Conservation (phyloP, 495 filamentous ascomycete species). For the Penicillium desertorum region DNA sequence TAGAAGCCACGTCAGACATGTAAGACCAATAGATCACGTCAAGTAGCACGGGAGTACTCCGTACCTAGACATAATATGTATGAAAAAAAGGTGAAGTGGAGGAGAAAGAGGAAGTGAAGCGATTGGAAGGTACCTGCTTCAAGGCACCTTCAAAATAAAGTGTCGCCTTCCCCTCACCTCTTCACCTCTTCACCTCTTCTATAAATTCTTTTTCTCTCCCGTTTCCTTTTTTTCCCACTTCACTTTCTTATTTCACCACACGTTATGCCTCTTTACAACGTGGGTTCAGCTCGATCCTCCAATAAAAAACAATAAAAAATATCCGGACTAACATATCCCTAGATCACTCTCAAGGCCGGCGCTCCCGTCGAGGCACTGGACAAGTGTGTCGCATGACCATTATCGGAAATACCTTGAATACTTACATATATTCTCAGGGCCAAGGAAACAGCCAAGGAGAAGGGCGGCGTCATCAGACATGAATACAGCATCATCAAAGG, state of each 20-base stretch:
- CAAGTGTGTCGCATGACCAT: slow-evolving; percentile 46
- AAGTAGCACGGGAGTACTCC: not conserved
- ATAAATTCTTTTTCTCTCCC: slow-evolving; percentile 10
- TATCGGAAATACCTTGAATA: not conserved
- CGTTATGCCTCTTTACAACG: slow-evolving; percentile 73
- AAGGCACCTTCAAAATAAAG: slow-evolving; percentile 12
- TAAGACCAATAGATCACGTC: slow-evolving; percentile 11
- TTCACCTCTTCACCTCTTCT: not conserved
- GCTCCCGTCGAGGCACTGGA: slow-evolving; percentile 60
- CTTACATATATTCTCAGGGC: slow-evolving; percentile 49
- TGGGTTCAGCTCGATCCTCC: slow-evolving; percentile 38
- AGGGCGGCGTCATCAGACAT: slow-evolving; percentile 79
- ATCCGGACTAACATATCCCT: slow-evolving; percentile 19
- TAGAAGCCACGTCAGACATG: not conserved
- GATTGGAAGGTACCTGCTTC: slow-evolving; percentile 13
- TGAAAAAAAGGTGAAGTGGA: not conserved
- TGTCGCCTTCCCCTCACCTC: slow-evolving; percentile 13
- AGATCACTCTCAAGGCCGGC: slow-evolving; percentile 79
- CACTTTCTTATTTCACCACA: not conserved
- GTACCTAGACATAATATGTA: not conserved
- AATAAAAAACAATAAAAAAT: not conserved
- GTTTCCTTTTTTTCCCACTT: not conserved
- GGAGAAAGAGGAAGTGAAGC: not conserved
- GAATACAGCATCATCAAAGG: slow-evolving; percentile 86
- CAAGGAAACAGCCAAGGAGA: slow-evolving; percentile 64